Conservation (phyloP, 2,329 filamentous ascomycete genomes). For the Alternaria arbusti region DNA sequence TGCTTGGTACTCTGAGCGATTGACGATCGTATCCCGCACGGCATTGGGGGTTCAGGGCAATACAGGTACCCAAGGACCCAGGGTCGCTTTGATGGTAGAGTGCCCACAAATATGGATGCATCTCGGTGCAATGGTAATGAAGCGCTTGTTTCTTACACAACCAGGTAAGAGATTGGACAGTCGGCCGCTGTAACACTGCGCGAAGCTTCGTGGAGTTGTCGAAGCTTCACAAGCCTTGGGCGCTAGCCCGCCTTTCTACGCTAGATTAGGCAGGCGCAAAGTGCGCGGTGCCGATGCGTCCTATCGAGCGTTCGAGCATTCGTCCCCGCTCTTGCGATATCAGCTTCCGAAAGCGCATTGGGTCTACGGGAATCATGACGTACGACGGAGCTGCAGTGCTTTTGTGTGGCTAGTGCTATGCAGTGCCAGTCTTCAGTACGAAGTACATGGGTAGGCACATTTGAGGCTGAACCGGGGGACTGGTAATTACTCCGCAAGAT, state of each 20-base stretch:
- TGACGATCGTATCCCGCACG: conserved; percentile 1
- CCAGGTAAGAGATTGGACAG: background rate
- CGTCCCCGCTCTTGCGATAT: background rate
- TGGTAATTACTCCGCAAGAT: background rate
- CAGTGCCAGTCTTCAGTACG: background rate
- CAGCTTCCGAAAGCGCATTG: background rate
- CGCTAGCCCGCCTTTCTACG: background rate
- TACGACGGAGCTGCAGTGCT: background rate
- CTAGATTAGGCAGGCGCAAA: conserved; percentile 6
- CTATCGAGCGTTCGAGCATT: background rate
- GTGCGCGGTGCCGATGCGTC: background rate
- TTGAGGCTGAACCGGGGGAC: background rate
- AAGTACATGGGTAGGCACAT: background rate
- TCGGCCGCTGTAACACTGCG: background rate
- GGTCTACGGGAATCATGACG: background rate
- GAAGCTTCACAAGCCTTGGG: conserved; percentile 1
- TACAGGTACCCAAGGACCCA: background rate
- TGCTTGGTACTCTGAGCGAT: background rate
- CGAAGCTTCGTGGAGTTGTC: conserved; percentile 1
- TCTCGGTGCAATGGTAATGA: background rate
- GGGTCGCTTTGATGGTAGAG: background rate
- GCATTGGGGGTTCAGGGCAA: background rate
- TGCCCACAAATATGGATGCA: background rate
- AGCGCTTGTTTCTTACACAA: background rate
- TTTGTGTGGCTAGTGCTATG: background rate